Base-by-base conservation (phyloP, 2,329 filamentous ascomycete genomes). In the Exophiala phaeomuriformis region DNA sequence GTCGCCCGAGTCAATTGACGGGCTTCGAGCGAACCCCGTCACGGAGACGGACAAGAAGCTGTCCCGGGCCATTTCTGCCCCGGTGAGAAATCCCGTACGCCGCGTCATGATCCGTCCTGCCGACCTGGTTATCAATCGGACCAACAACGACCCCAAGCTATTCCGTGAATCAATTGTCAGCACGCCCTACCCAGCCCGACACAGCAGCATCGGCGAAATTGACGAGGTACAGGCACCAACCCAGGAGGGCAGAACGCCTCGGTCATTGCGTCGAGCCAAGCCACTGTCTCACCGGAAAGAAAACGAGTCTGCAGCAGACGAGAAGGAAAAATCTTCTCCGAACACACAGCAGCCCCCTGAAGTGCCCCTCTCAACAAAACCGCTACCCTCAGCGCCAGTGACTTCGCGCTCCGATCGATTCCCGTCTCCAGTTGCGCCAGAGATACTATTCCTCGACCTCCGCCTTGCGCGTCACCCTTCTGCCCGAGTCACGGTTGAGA, bases 71-170 rank as follows among this genome's bases (percentile, higher is more conserved):
- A 57, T 60, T 32, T 61, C 60, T n/a, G 57, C 60, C 10, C 59
- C 60, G n/a, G 53, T 54, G 9, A 52, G 58, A 40, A 55, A 58
- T 36, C 48, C 58, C 2, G 52, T 48, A 7, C 61, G 61, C 19
- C 58, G 58, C n/a, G 62, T 63, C 7, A 63, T 56, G 19, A 63
- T 64, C 46, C 57, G 61, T 6, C 61, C 62, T 5, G 40, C 57
- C 4, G 57, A 63, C 44, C 55, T 64, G 40, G 52, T 59, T 31
- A 61, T 62, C 51, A 54, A 49, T 32, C 50, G 51, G 28, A 47
- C 37, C 12, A 42, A 45, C 35, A 47, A 54, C 32, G 47, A 58
- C 49, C 49, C 52, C 47, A 57, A 56, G 12, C 42, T 55, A 5
- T 62, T 61, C 50, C 53, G 62, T 3, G 61, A 64, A 35, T 53